Evolutionary conservation across 352 stramenopile genomes (phyloP).

Genomic region (Phytophthora tentaculata): DNA sequence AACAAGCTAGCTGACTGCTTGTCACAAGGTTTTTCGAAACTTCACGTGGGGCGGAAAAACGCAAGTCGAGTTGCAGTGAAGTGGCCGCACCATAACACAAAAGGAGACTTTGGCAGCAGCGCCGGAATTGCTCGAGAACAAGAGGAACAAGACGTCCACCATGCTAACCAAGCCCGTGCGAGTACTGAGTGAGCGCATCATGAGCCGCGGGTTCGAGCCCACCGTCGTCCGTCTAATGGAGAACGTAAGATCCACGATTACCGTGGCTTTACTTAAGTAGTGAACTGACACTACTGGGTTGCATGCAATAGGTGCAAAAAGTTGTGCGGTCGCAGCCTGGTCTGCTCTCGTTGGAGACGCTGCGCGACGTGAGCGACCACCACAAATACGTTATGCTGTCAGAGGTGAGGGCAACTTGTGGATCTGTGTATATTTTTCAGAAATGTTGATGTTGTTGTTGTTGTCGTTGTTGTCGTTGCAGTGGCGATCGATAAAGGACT

Average conservation of each 20-base stretch:
- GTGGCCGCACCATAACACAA: conserved; percentile 23
- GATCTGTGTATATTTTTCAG: neutral
- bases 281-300: neutral
- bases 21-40: conserved; percentile 16
- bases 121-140: neutral
- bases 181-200: conserved; percentile 86
- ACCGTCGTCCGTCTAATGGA: conserved; percentile 84
- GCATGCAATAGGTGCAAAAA: conserved; percentile 59
- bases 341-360: conserved; percentile 80
- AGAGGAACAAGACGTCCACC: neutral
- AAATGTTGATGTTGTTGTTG: neutral
- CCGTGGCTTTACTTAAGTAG: neutral
- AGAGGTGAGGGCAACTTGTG: conserved; percentile 46
- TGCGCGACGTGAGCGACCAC: conserved; percentile 85
- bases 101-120: conserved; percentile 8
- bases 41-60: conserved; percentile 25
- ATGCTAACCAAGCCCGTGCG: conserved; percentile 69
- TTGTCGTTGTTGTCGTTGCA: conserved; percentile 30
- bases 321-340: conserved; percentile 79
- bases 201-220: conserved; percentile 83
- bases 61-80: conserved; percentile 25
- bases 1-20: conserved; percentile 16
- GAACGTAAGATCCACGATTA: conserved; percentile 46
- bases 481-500: conserved; percentile 86
- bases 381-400: conserved; percentile 90